phyloP scores from a whole-genome alignment of 495 filamentous ascomycete genomes.

The Penicillium arizonense region DNA sequence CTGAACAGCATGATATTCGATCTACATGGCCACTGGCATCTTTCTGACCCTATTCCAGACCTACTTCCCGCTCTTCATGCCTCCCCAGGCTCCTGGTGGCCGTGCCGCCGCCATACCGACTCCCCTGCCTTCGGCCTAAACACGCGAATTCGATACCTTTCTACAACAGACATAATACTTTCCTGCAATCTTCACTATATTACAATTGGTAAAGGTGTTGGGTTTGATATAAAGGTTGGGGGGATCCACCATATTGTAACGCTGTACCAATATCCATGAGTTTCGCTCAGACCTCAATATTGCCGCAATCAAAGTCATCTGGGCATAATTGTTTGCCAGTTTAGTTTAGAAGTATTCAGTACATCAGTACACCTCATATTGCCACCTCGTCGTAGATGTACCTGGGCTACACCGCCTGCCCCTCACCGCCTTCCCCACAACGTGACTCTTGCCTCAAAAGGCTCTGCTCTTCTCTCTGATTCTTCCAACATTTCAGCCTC shows the following conservation, averaged over 20 bases:
- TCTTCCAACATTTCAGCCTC: conserved; percentile 25
- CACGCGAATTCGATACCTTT: conserved; percentile 9
- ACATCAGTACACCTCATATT: no score
- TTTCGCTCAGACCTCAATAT: conserved; percentile 6
- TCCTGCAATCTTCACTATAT: neutral
- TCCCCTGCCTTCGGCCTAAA: conserved; percentile 42
- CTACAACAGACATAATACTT: conserved; percentile 8
- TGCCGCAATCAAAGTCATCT: neutral
- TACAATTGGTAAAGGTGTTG: neutral
- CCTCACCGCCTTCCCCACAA: conserved; percentile 19
- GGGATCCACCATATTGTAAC: neutral
- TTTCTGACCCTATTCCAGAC: conserved; percentile 42
- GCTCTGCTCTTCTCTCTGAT: conserved; percentile 34
- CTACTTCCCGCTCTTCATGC: conserved; percentile 84
- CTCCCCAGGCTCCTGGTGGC: conserved; percentile 44
- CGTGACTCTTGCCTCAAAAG: conserved; percentile 39
- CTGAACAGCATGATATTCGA: neutral
- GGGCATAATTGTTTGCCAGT: neutral
- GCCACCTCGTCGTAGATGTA: no score
- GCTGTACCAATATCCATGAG: conserved; percentile 16
- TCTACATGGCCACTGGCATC: no score
- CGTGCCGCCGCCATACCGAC: conserved; percentile 43
- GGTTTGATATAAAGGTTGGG: neutral
- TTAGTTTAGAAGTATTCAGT: neutral
- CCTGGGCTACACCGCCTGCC: conserved; percentile 34